Evolutionary conservation across 2,329 filamentous ascomycete genomes (phyloP), one percentile per base, ranked within the genome.

Genomic region (Hymenoscyphus occultus): DNA sequence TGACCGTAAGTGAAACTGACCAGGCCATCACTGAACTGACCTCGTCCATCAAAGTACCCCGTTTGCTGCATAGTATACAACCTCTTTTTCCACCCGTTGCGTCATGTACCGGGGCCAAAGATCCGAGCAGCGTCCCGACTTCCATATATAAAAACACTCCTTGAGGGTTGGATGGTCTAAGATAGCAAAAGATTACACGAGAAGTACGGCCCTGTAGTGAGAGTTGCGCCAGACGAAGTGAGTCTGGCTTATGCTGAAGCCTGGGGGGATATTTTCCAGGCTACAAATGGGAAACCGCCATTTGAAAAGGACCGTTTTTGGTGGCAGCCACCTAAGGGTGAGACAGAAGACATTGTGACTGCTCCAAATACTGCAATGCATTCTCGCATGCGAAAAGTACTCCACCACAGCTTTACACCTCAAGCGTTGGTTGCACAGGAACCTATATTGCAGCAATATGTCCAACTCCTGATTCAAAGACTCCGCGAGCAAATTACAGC

Each of bases 211-310:
- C 57, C 35, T 28, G 16, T 40, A 6, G 39, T 59, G 5, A 39
- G 57, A 22, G 39, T 42, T 39, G 57, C 57, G 19, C 57, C 57
- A 2, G 22, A 59, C 28, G 57, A 59, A 39, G 39, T 59, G 32
- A 59, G 32, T 35, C 39, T 59, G 16, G 39, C 16, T 2, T 22
- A 59, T 59, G 32, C 57, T 12, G 57, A 59, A 3, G 57, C 57
- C 10, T 59, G 57, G 57, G 3, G 39, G 14, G 57, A 59, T 10
- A 22, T 59, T 28, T 59, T 42, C 22, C 57, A 59, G 22, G 57
- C 32, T 39, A 10, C 16, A 22, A 39, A 39, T 39, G 39, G 54
- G 31, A 7, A 28, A 16, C 22, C 22, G 14, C 22, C 22, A 32
- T 56, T 56, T 22, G 12, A 56, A 16, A 56, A 56, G 54, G 31